Conservation (phyloP, 129 eudicot genomes). For the Calendula officinalis region DNA sequence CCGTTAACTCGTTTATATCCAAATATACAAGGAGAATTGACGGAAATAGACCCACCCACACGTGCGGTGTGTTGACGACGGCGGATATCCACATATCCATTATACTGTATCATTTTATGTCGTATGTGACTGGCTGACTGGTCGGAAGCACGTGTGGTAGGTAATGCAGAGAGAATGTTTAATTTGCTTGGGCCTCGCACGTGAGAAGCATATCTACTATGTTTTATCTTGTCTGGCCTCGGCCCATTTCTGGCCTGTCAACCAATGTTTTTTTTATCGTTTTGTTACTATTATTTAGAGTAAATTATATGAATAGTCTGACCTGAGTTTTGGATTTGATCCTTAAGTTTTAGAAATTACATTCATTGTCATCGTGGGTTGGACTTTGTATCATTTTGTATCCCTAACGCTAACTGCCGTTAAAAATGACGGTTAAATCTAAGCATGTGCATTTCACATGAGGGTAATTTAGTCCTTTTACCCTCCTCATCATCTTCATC, state of each 20-base stretch:
- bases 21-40: background rate
- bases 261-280: background rate
- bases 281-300: background rate
- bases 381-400: too few species aligned
- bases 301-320: background rate
- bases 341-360: too few species aligned
- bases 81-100: constrained; percentile 14
- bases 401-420: too few species aligned
- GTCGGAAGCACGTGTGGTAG: constrained; percentile 33
- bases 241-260: constrained; percentile 29
- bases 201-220: constrained; percentile 16
- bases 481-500: too few species aligned
- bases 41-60: background rate
- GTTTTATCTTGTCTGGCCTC: constrained; percentile 35
- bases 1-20: background rate
- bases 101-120: background rate
- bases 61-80: constrained; percentile 28
- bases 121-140: constrained; percentile 27
- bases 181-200: constrained; percentile 21
- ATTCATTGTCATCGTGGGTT: too few species aligned
- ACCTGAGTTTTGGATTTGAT: background rate
- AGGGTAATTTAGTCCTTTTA: too few species aligned
- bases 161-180: constrained; percentile 5
- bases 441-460: too few species aligned
- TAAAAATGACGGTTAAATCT: too few species aligned